Evolutionary conservation across 2,329 filamentous ascomycete genomes (phyloP).

Genomic region (Orbilia javanica): DNA sequence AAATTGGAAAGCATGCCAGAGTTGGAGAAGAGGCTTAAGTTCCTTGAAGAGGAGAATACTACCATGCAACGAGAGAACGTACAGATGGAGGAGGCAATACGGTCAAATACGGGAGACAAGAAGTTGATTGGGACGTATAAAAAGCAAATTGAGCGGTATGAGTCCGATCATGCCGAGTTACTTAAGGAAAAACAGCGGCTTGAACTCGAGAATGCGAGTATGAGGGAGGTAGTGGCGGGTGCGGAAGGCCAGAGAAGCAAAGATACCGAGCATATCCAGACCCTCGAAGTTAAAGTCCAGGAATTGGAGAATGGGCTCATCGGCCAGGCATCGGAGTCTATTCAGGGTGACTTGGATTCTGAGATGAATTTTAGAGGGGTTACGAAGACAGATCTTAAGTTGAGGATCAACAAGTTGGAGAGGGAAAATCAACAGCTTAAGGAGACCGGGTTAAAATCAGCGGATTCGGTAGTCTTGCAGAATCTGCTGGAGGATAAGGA

Average conservation of each 20-base stretch:
- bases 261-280: slow-evolving; percentile 62
- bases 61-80: slow-evolving; percentile 49
- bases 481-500: slow-evolving; percentile 63
- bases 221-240: slow-evolving; percentile 61
- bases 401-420: slow-evolving; percentile 62
- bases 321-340: slow-evolving; percentile 60
- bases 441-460: slow-evolving; percentile 59
- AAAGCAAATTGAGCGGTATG: slow-evolving; percentile 62
- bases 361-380: slow-evolving; percentile 62
- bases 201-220: slow-evolving; percentile 60
- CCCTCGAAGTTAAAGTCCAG: slow-evolving; percentile 62
- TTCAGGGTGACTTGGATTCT: slow-evolving; percentile 62
- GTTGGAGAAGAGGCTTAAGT: slow-evolving; percentile 61
- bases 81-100: slow-evolving; percentile 61
- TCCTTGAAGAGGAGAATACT: slow-evolving; percentile 61
- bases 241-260: slow-evolving; percentile 62
- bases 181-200: slow-evolving; percentile 60
- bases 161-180: slow-evolving; percentile 60
- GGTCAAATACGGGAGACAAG: slow-evolving; percentile 61
- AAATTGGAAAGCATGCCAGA: slow-evolving; percentile 63
- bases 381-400: slow-evolving; percentile 62
- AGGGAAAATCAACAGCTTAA: slow-evolving; percentile 62
- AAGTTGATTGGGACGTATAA: slow-evolving; percentile 62
- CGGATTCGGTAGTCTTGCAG: slow-evolving; percentile 61
- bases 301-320: slow-evolving; percentile 62